phyloP scores from a whole-genome alignment of 371 early-diverging fungal genomes.

The Mortierella sp. region DNA sequence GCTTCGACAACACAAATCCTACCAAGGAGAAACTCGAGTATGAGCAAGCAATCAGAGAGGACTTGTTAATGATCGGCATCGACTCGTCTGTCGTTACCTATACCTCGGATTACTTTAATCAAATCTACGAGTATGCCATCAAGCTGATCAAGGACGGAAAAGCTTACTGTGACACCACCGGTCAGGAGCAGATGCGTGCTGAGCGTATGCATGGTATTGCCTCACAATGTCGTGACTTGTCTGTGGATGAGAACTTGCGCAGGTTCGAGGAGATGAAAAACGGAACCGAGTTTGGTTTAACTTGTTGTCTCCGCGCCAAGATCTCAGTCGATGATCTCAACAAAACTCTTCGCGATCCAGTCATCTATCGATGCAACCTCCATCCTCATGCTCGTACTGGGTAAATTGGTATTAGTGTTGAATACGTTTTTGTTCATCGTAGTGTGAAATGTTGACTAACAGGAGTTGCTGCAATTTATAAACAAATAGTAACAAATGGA shows the following conservation, averaged over 20 bases:
- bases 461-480: neutral
- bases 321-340: conserved; percentile 95
- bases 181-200: conserved; percentile 88
- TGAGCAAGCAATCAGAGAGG: conserved; percentile 95
- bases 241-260: conserved; percentile 92
- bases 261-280: conserved; percentile 96
- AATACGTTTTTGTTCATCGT: neutral
- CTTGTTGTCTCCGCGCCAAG: conserved; percentile 98
- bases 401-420: conserved; percentile 18
- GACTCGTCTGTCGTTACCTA: conserved; percentile 85
- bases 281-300: conserved; percentile 87
- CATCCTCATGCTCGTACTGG: conserved; percentile 96
- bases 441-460: neutral
- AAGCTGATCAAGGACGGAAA: conserved; percentile 92
- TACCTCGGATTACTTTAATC: conserved; percentile 97
- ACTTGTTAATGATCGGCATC: conserved; percentile 91
- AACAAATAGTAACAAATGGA: conserved; percentile 81
- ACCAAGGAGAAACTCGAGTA: conserved; percentile 97
- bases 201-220: conserved; percentile 94
- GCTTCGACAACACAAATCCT: conserved; percentile 99
- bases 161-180: conserved; percentile 99
- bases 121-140: conserved; percentile 88
- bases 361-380: conserved; percentile 97
- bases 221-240: conserved; percentile 88
- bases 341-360: conserved; percentile 99